Evolutionary conservation across 768 basidiomycete genomes (phyloP).

Genomic region (Mycena leptocephala): DNA sequence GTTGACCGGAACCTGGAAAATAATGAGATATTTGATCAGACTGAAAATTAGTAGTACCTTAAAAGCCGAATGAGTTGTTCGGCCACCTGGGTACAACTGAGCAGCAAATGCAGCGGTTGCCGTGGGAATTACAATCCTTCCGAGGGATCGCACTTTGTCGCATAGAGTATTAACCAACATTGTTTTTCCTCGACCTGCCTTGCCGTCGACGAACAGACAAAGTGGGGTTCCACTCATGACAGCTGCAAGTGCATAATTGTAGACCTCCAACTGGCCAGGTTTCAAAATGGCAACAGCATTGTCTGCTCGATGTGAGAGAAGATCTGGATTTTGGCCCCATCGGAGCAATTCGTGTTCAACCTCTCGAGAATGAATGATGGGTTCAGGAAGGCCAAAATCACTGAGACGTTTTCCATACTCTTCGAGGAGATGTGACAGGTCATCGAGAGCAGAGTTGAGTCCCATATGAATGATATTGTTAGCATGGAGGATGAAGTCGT

Average conservation of each 20-base stretch:
- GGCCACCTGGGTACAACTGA: too few relatives aligned
- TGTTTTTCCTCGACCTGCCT: slow-evolving; percentile 61
- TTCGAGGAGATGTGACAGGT: slow-evolving; percentile 1
- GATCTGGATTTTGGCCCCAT: neutral
- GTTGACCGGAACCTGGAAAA: slow-evolving; percentile 49
- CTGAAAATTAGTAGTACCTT: too few relatives aligned
- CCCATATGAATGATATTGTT: slow-evolving; percentile 36
- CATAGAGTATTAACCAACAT: slow-evolving; percentile 53
- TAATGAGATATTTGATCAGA: neutral
- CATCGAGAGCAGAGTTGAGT: neutral
- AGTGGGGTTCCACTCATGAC: slow-evolving; percentile 30
- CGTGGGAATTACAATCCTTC: slow-evolving; percentile 51
- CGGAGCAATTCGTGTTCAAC: too few relatives aligned
- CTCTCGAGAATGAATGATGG: too few relatives aligned
- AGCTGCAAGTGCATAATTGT: slow-evolving; percentile 4
- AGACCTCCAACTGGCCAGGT: slow-evolving; percentile 18
- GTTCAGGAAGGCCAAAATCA: too few relatives aligned
- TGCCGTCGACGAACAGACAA: slow-evolving; percentile 54
- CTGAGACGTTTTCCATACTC: slow-evolving; percentile 40
- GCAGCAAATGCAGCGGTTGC: slow-evolving; percentile 60
- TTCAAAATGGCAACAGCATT: slow-evolving; percentile 19
- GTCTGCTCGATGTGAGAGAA: slow-evolving; percentile 18
- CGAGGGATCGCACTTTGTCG: slow-evolving; percentile 43
- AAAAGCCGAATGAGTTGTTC: too few relatives aligned
- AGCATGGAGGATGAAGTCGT: slow-evolving; percentile 37